Percentiles rank a stretch among this genome's conserved stretches.
Evolutionary conservation across 2,329 filamentous ascomycete species (phyloP).

Genomic region (Ceratocystis colombiana): DNA sequence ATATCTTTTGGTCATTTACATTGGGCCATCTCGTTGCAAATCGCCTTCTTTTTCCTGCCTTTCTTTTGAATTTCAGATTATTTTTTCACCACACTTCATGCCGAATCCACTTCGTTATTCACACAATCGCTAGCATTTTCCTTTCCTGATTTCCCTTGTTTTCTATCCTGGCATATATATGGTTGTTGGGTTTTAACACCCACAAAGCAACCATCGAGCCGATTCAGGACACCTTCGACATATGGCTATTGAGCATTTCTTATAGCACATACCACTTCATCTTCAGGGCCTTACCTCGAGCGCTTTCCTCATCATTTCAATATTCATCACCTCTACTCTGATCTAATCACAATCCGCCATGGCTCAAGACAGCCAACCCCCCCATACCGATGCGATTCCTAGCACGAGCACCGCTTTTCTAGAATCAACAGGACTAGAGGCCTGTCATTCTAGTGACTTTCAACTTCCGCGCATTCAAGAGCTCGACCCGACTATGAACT

Average conservation of each 20-base stretch:
- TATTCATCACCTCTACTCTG: background rate
- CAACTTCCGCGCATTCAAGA: constrained; percentile 22
- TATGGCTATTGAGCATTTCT: background rate
- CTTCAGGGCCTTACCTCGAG: background rate
- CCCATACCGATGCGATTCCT: constrained; percentile 4
- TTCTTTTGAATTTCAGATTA: background rate
- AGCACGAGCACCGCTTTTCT: constrained; percentile 5
- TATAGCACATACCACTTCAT: background rate
- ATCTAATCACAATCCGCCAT: background rate
- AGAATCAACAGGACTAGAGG: background rate
- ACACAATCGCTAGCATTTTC: background rate
- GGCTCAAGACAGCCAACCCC: background rate
- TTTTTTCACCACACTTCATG: background rate
- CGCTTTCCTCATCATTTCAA: background rate
- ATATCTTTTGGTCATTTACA: background rate
- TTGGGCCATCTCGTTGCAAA: background rate
- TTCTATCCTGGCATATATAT: background rate
- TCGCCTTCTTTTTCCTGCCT: background rate
- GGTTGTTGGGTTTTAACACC: background rate
- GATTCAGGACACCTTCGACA: background rate
- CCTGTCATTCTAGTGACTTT: constrained; percentile 1
- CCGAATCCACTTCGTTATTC: background rate
- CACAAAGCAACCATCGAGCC: background rate
- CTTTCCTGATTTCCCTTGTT: background rate
- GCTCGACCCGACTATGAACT: constrained; percentile 15